Percentiles rank a stretch among this genome's conserved stretches.
These are phyloP conservation scores for Starmerella bacillaris DNA, from an alignment of 805 yeast genomes.

Conservation along the genomic window DNA sequence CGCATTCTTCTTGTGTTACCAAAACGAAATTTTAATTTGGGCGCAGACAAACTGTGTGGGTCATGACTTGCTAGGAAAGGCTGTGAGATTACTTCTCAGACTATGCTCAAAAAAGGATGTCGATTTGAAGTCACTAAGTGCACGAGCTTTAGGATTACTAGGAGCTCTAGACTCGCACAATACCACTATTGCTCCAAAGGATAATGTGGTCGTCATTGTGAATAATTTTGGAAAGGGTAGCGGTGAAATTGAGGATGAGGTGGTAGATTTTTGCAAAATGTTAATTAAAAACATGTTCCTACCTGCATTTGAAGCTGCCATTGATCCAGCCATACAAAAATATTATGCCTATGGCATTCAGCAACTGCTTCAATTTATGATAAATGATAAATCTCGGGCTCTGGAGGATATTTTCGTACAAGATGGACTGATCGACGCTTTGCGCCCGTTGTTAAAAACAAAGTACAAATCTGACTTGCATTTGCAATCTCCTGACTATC, in stretches of 20 bases:
- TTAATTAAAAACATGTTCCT: slow-evolving; percentile 56
- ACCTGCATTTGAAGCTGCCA: slow-evolving; percentile 76
- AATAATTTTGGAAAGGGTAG: too few species aligned
- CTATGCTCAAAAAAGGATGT: slow-evolving; percentile 17
- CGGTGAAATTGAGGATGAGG: slow-evolving; percentile 42
- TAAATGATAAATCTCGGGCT: slow-evolving; percentile 4
- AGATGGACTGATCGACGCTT: slow-evolving; percentile 6
- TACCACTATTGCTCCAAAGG: slow-evolving; percentile 29
- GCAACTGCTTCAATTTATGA: slow-evolving; percentile 45
- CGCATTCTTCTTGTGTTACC: slow-evolving; percentile 8
- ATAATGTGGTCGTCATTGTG: slow-evolving; percentile 32
- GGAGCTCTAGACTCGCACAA: slow-evolving; percentile 59
- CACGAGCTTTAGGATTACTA: slow-evolving; percentile 52
- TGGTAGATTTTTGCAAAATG: slow-evolving; percentile 41
- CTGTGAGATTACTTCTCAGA: slow-evolving; percentile 18
- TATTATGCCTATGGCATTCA: slow-evolving; percentile 81
- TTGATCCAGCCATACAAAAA: slow-evolving; percentile 67
- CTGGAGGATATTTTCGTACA: slow-evolving; percentile 5
- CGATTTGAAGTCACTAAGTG: slow-evolving; percentile 39
- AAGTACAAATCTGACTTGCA: slow-evolving; percentile 42
- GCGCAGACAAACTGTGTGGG: slow-evolving; percentile 6
- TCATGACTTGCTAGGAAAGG: slow-evolving; percentile 13
- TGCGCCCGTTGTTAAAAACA: slow-evolving; percentile 28
- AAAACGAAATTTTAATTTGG: slow-evolving; percentile 8
- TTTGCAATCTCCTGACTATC: slow-evolving; percentile 36